These are phyloP conservation scores for Globomyces pollinis-pini DNA, from an alignment of 192 early-diverging fungal genomes.

Conservation along the genomic window DNA sequence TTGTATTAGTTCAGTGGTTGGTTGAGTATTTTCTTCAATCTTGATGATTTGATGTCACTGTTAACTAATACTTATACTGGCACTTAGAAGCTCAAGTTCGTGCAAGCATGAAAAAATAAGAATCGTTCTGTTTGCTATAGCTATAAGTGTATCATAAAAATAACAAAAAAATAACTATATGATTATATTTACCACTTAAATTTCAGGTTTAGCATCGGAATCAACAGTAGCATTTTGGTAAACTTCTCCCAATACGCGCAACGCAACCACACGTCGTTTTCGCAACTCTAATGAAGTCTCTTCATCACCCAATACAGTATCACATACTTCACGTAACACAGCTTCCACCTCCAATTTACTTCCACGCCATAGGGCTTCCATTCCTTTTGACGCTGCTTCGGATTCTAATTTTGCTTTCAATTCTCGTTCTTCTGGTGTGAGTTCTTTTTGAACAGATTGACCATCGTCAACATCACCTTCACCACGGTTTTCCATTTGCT, in stretches of 20 bases:
- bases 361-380: conserved; percentile 88
- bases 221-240: conserved; percentile 59
- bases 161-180: no score
- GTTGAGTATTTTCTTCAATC: no score
- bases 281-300: conserved; percentile 43
- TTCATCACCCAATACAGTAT: conserved; percentile 67
- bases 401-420: conserved; percentile 34
- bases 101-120: no score
- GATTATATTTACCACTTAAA: no score
- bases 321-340: conserved; percentile 89
- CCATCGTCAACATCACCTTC: conserved; percentile 21
- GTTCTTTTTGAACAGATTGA: conserved; percentile 12
- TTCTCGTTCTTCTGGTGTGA: conserved; percentile 32
- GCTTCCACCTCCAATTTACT: conserved; percentile 91
- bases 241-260: conserved; percentile 78
- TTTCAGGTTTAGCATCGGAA: neutral
- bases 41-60: no score
- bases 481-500: conserved; percentile 70
- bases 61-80: no score
- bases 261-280: conserved; percentile 65
- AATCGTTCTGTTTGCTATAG: no score
- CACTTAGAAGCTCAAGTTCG: no score
- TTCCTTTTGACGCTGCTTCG: conserved; percentile 61
- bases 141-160: no score
- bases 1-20: no score